Evolutionary conservation across 352 stramenopile species (phyloP).

Genomic region (Phytopythium montanum): DNA sequence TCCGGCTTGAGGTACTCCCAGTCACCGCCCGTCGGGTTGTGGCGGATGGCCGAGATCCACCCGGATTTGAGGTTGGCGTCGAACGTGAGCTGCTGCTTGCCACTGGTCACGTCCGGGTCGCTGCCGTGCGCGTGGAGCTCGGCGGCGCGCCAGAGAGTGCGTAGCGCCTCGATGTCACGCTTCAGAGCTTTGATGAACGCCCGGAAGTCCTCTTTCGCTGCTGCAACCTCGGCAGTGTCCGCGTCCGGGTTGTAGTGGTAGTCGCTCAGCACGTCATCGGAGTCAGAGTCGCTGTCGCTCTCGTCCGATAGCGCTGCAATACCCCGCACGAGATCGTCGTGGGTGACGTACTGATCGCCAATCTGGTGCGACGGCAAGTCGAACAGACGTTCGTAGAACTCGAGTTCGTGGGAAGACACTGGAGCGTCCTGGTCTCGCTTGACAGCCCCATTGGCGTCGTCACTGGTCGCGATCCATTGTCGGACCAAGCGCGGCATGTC

Average conservation of each 20-base stretch:
- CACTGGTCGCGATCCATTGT: slow-evolving; percentile 29
- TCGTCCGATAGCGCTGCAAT: slow-evolving; percentile 40
- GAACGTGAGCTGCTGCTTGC: slow-evolving; percentile 53
- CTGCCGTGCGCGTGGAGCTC: slow-evolving; percentile 51
- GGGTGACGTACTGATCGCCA: slow-evolving; percentile 51
- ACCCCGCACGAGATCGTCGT: slow-evolving; percentile 63
- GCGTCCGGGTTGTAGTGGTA: slow-evolving; percentile 16
- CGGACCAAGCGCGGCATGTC: slow-evolving; percentile 44
- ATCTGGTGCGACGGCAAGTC: slow-evolving; percentile 34
- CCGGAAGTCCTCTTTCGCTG: slow-evolving; percentile 34
- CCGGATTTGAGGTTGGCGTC: slow-evolving; percentile 65
- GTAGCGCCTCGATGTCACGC: slow-evolving; percentile 47
- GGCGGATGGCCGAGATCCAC: slow-evolving; percentile 70
- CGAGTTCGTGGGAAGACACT: slow-evolving; percentile 19
- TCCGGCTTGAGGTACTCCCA: slow-evolving; percentile 47
- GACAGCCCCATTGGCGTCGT: background rate
- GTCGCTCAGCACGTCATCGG: slow-evolving; percentile 9
- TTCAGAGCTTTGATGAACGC: slow-evolving; percentile 44
- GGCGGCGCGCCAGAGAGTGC: slow-evolving; percentile 60
- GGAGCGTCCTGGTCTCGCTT: slow-evolving; percentile 1
- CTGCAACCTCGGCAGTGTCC: slow-evolving; percentile 4
- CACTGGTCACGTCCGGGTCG: slow-evolving; percentile 17
- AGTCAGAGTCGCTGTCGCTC: slow-evolving; percentile 14
- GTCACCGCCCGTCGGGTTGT: slow-evolving; percentile 61
- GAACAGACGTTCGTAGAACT: slow-evolving; percentile 43